phyloP scores from a whole-genome alignment of 306 rosid genomes.

The Acacia confusa region DNA sequence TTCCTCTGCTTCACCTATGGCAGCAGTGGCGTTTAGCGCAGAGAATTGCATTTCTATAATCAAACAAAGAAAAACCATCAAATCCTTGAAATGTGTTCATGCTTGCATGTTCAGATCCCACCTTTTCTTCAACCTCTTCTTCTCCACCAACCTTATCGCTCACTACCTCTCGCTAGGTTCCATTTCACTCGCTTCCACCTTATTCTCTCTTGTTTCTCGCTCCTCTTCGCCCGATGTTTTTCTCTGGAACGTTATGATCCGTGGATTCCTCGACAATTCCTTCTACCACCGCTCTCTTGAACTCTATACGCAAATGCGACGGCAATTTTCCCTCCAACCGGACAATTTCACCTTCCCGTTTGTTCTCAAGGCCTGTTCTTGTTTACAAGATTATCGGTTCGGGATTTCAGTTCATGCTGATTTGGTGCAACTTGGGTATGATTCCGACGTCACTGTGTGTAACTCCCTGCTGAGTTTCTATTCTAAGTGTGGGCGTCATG shows the following conservation, averaged over 20 bases:
- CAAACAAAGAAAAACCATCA: slow-evolving; percentile 32
- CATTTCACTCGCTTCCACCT: slow-evolving; percentile 34
- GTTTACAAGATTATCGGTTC: background rate
- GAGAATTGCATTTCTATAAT: slow-evolving; percentile 30
- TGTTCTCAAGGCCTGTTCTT: slow-evolving; percentile 46
- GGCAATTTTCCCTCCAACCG: slow-evolving; percentile 27
- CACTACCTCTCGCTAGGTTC: slow-evolving; percentile 44
- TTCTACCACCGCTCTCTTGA: slow-evolving; percentile 24
- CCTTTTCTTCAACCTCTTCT: slow-evolving; percentile 41
- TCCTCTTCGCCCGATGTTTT: slow-evolving; percentile 30
- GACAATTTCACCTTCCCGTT: slow-evolving; percentile 47
- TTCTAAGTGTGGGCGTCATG: slow-evolving; percentile 39
- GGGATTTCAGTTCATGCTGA: slow-evolving; percentile 36
- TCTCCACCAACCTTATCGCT: slow-evolving; percentile 46
- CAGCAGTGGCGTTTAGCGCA: background rate
- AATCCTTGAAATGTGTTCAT: slow-evolving; percentile 42
- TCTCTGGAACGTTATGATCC: slow-evolving; percentile 49
- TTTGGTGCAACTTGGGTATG: slow-evolving; percentile 26
- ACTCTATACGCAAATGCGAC: slow-evolving; percentile 37
- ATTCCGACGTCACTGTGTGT: slow-evolving; percentile 34
- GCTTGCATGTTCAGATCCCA: slow-evolving; percentile 37
- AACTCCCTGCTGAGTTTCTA: slow-evolving; percentile 43
- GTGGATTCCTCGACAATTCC: slow-evolving; percentile 43
- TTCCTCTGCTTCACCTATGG: background rate
- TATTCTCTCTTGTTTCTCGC: slow-evolving; percentile 35